A percentile compares a stretch with the other conserved stretches of the same genome.
phyloP scores from a whole-genome alignment of 2,329 filamentous ascomycete species.

The Aurifilum marmelostoma region DNA sequence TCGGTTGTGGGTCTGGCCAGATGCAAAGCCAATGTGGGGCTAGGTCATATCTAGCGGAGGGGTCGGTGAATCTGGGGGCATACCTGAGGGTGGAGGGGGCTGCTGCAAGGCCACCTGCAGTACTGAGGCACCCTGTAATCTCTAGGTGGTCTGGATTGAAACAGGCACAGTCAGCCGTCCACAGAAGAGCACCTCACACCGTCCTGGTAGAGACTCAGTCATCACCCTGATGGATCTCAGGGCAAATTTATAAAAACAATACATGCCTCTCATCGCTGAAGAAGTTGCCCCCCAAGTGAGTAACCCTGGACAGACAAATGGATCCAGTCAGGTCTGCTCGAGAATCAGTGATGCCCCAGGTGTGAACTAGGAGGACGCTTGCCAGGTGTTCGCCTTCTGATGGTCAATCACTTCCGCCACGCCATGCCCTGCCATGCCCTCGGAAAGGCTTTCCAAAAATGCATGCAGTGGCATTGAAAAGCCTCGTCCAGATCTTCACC shows the following conservation, averaged over 20 bases:
- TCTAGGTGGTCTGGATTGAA: slow-evolving; percentile 8
- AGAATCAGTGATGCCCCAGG: background rate
- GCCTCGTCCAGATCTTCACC: background rate
- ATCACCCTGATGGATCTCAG: background rate
- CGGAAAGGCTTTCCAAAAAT: background rate
- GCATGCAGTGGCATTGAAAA: background rate
- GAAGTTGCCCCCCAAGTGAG: background rate
- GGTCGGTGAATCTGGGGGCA: background rate
- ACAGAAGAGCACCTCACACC: too few relatives aligned
- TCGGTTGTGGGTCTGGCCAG: slow-evolving; percentile 3
- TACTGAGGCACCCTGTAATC: background rate
- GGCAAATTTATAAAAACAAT: background rate
- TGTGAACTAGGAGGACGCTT: background rate
- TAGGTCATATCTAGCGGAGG: background rate
- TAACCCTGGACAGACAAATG: background rate
- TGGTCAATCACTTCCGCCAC: background rate
- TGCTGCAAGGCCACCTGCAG: background rate
- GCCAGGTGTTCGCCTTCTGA: background rate
- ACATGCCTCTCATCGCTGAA: background rate
- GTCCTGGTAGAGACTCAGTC: too few relatives aligned
- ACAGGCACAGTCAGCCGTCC: background rate
- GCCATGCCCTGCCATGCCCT: background rate
- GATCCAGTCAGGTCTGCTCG: background rate
- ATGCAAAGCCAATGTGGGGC: background rate
- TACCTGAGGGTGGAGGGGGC: background rate